Conservation (phyloP, 2,329 filamentous ascomycete genomes). For the Aspergillus japonicus region DNA sequence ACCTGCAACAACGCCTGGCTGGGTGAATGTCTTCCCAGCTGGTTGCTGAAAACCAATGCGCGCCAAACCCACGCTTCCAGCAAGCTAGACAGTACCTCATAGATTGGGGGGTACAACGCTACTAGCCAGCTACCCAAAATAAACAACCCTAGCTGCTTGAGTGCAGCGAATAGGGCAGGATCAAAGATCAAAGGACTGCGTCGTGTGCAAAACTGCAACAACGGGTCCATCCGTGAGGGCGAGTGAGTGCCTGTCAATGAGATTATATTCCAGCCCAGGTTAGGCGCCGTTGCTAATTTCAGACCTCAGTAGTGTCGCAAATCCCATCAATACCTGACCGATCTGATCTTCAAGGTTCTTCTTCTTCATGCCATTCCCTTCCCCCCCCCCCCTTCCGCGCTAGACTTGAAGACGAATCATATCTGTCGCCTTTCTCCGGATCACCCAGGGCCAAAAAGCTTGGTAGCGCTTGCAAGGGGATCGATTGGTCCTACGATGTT, state of each 20-base stretch:
- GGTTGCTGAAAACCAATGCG: background rate
- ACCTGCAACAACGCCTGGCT: background rate
- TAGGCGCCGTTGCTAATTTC: constrained; percentile 25
- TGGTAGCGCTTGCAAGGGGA: background rate
- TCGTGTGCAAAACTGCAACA: constrained; percentile 14
- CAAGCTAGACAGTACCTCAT: background rate
- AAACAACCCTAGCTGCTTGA: constrained; percentile 7
- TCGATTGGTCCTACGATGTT: constrained; percentile 19
- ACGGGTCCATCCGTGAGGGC: background rate
- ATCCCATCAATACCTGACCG: constrained; percentile 11
- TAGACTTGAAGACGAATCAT: constrained; percentile 1
- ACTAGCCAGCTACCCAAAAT: background rate
- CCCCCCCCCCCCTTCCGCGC: background rate
- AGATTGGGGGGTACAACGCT: background rate
- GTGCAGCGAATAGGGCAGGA: constrained; percentile 5
- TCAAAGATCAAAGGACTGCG: background rate
- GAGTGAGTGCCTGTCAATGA: background rate
- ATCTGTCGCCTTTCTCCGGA: background rate
- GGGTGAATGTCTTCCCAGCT: background rate
- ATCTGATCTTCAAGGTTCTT: background rate
- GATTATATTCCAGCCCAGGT: constrained; percentile 6
- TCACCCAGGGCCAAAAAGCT: constrained; percentile 6
- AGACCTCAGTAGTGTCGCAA: constrained; percentile 7
- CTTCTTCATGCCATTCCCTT: constrained; percentile 3
- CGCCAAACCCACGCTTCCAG: background rate